phyloP scores from a whole-genome alignment of 2,329 filamentous ascomycete species.

The Verticillium klebahnii region DNA sequence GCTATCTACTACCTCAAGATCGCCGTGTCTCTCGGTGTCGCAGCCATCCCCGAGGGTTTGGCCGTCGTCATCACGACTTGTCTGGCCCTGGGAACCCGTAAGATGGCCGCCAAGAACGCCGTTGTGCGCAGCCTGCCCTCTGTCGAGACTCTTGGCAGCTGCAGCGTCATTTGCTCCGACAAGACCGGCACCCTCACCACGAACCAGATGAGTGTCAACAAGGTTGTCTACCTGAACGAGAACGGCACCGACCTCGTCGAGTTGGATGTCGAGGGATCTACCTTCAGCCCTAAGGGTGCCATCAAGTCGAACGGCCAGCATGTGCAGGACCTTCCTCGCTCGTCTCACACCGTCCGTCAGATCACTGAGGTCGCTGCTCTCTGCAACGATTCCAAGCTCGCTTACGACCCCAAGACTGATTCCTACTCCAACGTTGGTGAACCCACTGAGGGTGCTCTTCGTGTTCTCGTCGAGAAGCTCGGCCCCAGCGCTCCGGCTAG shows the following conservation, averaged over 20 bases:
- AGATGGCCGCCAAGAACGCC: constrained; percentile 98
- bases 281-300: constrained; percentile 77
- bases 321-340: constrained; percentile 62
- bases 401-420: constrained; percentile 72
- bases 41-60: constrained; percentile 94
- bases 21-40: constrained; percentile 94
- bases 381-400: constrained; percentile 84
- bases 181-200: constrained; percentile 98
- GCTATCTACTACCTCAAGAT: constrained; percentile 99
- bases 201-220: constrained; percentile 98
- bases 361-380: constrained; percentile 69
- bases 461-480: constrained; percentile 90
- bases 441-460: constrained; percentile 88
- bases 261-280: constrained; percentile 86
- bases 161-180: constrained; percentile 98
- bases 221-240: constrained; percentile 77
- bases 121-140: constrained; percentile 95
- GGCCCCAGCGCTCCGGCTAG: constrained; percentile 67
- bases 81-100: constrained; percentile 88
- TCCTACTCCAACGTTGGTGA: constrained; percentile 84
- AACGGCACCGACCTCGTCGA: constrained; percentile 73
- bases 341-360: constrained; percentile 73
- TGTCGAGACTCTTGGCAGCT: constrained; percentile 96
- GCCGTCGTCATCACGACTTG: constrained; percentile 99
- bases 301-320: constrained; percentile 65